These are phyloP conservation scores for Chlorella sp. DNA, from an alignment of 139 green algal genomes.

Conservation along the genomic window DNA sequence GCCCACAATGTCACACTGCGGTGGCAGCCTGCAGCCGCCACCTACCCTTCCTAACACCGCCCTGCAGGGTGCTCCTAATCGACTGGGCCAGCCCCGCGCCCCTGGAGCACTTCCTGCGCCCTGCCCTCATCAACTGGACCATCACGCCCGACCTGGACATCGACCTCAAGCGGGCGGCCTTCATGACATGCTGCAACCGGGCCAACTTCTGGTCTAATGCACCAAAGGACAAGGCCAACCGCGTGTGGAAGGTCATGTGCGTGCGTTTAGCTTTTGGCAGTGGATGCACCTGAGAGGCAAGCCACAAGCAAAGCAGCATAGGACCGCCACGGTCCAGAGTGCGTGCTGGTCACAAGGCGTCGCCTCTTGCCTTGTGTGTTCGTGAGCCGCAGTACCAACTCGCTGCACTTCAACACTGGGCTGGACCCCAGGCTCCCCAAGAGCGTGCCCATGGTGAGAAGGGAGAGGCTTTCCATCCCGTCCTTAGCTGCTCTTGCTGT, in stretches of 20 bases:
- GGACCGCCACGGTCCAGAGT: no score
- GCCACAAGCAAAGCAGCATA: no score
- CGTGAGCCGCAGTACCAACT: no score
- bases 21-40: no score
- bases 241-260: neutral
- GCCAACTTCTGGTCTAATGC: neutral
- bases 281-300: no score
- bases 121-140: neutral
- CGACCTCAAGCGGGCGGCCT: neutral
- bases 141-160: neutral
- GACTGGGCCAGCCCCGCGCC: neutral
- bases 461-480: neutral
- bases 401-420: no score
- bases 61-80: neutral
- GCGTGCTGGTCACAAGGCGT: no score
- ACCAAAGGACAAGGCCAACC: neutral
- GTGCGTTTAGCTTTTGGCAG: no score
- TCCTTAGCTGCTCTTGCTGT: neutral
- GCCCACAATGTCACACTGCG: no score
- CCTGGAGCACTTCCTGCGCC: neutral
- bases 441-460: no score
- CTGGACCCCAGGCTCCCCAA: no score
- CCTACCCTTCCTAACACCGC: neutral
- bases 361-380: no score
- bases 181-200: neutral